These are phyloP conservation scores for Stachybotrys echinatus DNA, from an alignment of 2,329 filamentous ascomycete species.

Conservation along the genomic window DNA sequence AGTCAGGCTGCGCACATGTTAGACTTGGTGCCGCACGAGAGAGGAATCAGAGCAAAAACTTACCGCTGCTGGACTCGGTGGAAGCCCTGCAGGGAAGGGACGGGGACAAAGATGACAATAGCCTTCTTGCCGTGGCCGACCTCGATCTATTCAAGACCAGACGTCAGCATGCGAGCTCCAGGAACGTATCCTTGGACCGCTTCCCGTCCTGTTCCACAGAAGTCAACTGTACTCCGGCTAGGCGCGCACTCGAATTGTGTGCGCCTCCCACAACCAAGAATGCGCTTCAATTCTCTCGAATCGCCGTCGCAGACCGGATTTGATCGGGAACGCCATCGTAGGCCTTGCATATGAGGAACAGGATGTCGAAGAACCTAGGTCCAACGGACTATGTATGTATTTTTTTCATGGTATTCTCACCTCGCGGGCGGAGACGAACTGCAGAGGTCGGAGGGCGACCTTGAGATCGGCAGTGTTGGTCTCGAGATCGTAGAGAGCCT, in stretches of 20 bases:
- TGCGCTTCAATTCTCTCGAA: conserved; percentile 16
- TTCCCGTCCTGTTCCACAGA: conserved; percentile 66
- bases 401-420: conserved; percentile 59
- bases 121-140: conserved; percentile 99
- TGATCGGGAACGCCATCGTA: conserved; percentile 19
- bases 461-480: conserved; percentile 98
- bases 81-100: conserved; percentile 96
- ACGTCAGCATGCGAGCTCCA: conserved; percentile 75
- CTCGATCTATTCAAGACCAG: conserved; percentile 80
- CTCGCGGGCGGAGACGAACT: conserved; percentile 98
- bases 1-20: conserved; percentile 67
- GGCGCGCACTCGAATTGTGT: conserved; percentile 9
- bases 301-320: conserved; percentile 12
- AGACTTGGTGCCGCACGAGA: not conserved
- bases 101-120: conserved; percentile 99
- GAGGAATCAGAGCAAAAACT: conserved; percentile 23
- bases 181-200: conserved; percentile 66
- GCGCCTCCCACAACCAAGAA: conserved; percentile 15
- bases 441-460: conserved; percentile 90
- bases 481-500: conserved; percentile 98
- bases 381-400: conserved; percentile 7
- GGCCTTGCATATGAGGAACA: conserved; percentile 36
- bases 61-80: conserved; percentile 99
- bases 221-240: conserved; percentile 34
- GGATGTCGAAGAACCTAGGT: conserved; percentile 29